Base-by-base conservation (phyloP, 2,329 filamentous ascomycete species). In the Rhinocladiella similis region DNA sequence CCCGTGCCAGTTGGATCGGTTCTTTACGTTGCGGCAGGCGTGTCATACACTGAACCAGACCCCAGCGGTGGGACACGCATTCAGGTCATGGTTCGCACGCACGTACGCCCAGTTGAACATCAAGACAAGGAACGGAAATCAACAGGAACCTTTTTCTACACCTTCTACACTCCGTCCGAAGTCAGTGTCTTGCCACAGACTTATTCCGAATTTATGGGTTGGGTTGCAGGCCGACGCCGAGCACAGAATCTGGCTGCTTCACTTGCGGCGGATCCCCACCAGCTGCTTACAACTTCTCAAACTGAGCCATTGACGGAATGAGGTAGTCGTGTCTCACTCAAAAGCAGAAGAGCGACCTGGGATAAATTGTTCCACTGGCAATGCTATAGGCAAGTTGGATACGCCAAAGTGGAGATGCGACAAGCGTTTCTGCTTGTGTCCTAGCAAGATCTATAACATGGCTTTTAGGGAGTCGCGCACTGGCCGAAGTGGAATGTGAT, bases 101-200 rank as follows among this genome's bases (percentile, higher is more conserved):
- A 88, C 67, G 87, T 90, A 13, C 77, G 86, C 18, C 83, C 90
- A 66, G 84, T 90, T 27, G 86, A 89, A 71, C 86, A 89, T 65
- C 85, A 84, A 5, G 79, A 80, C 47, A 45, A 59, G 19, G 62
- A 64, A 25, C 82, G 83, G 20, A 86, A 83, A 66, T 81, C 85
- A 2, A 90, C 87, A 0, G 88, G 88, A 3, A 85, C 88, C 65
- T 90, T 91, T 74, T 88, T 89, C 65, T 90, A 90, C 68, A 90
- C 87, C 0, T 89, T 89, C 67, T 77, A 80, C 52, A 84, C 89
- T 1, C 81, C 85, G 53, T 82, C 79, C 65, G 81, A 86, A 63
- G 77, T 89, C 45, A 80, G 83, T 65, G 82, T 89, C 18, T 83
- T 89, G 75, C 87, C 87, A 3, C 75, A 79, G 67, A 81, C 77